Percentiles rank a stretch among this genome's conserved stretches.
These are phyloP conservation scores for Fusarium sp. DNA, from an alignment of 2,329 filamentous ascomycete species.

Conservation along the genomic window DNA sequence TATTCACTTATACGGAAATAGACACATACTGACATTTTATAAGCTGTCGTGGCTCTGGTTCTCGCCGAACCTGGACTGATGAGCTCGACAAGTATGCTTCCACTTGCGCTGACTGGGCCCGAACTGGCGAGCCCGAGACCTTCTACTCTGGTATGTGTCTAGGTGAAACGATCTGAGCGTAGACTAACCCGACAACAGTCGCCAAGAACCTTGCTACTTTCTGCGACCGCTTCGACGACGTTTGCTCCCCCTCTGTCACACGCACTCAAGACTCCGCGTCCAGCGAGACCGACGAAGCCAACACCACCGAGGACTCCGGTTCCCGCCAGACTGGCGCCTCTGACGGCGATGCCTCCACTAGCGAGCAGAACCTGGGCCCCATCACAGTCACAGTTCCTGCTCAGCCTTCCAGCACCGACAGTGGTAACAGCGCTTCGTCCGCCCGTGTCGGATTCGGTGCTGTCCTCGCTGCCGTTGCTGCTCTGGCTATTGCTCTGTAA, in stretches of 20 bases:
- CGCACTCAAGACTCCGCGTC: constrained; percentile 18
- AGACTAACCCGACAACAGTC: constrained; percentile 37
- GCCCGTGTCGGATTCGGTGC: constrained; percentile 35
- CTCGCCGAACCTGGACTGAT: constrained; percentile 43
- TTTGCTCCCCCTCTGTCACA: constrained; percentile 28
- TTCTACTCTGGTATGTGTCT: constrained; percentile 39
- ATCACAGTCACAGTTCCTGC: constrained; percentile 26
- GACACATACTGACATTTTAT: constrained; percentile 15
- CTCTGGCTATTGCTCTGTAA: constrained; percentile 40
- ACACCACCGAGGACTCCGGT: constrained; percentile 8
- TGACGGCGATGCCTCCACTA: constrained; percentile 4
- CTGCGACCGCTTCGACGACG: constrained; percentile 45
- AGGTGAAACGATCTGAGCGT: not conserved
- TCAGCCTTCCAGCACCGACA: constrained; percentile 16
- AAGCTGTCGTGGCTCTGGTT: constrained; percentile 37
- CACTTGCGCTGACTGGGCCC: constrained; percentile 46
- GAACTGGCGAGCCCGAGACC: constrained; percentile 39
- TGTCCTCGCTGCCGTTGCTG: constrained; percentile 34
- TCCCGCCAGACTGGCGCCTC: constrained; percentile 5
- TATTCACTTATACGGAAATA: not conserved
- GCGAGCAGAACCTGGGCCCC: constrained; percentile 7
- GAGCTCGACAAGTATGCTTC: constrained; percentile 43
- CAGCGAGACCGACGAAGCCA: not conserved
- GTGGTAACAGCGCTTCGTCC: constrained; percentile 29
- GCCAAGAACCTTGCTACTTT: constrained; percentile 44